Percentiles rank a stretch among this genome's conserved stretches.
These are phyloP conservation scores for Phylloporus sp. DNA, from an alignment of 768 basidiomycete genomes.

Conservation along the genomic window DNA sequence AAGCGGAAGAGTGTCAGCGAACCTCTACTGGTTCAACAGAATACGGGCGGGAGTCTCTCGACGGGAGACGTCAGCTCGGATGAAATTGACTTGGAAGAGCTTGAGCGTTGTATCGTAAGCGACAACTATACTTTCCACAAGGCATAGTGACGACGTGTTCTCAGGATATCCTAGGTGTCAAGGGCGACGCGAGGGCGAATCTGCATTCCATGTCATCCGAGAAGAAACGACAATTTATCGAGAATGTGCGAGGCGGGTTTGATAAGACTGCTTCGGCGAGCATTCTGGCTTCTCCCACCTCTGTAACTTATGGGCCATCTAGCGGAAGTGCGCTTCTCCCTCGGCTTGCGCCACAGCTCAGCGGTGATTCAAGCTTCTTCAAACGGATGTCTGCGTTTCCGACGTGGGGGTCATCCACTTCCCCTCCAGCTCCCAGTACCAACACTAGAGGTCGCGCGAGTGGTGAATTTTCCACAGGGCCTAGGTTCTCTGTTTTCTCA, in stretches of 20 bases:
- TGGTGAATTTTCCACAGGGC: constrained; percentile 33
- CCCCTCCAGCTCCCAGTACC: constrained; percentile 30
- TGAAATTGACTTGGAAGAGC: constrained; percentile 42
- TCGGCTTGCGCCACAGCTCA: constrained; percentile 65
- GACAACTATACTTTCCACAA: neutral
- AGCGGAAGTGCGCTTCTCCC: constrained; percentile 53
- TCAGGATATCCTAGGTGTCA: constrained; percentile 72
- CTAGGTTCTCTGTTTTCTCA: constrained; percentile 20
- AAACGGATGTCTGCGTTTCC: constrained; percentile 59
- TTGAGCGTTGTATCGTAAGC: constrained; percentile 68
- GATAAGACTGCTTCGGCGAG: constrained; percentile 30
- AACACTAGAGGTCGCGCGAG: constrained; percentile 33
- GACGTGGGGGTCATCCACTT: constrained; percentile 47
- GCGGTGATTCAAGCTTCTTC: constrained; percentile 65
- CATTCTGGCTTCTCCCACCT: constrained; percentile 27
- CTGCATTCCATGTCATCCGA: constrained; percentile 59
- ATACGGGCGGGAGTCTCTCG: constrained; percentile 31
- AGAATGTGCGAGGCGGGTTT: constrained; percentile 42
- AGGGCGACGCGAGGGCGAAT: constrained; percentile 57
- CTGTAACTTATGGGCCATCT: constrained; percentile 56
- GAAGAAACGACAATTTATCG: constrained; percentile 63
- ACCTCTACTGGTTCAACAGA: constrained; percentile 53
- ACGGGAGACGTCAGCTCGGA: constrained; percentile 19
- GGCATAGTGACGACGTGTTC: constrained; percentile 4
- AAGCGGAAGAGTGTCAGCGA: constrained; percentile 68